phyloP scores from a whole-genome alignment of 176 grass and related monocot species.

The Paspalum vaginatum region DNA sequence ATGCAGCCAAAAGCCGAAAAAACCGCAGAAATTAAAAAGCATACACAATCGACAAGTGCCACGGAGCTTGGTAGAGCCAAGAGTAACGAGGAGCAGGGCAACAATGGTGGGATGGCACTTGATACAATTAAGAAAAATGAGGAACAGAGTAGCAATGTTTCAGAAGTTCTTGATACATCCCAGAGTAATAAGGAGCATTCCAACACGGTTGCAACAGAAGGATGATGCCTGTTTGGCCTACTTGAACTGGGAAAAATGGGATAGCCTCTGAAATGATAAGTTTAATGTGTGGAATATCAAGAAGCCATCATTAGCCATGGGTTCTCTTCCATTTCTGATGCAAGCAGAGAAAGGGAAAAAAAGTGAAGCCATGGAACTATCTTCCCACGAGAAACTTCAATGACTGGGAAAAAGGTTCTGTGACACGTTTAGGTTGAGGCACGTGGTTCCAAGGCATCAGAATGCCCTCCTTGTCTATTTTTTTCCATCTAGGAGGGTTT shows the following conservation, averaged over 20 bases:
- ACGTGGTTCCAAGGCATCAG: background rate
- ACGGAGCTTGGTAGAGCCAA: constrained; percentile 33
- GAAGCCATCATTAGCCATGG: constrained; percentile 13
- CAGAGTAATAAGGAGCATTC: constrained; percentile 36
- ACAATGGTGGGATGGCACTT: background rate
- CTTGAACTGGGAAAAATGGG: constrained; percentile 13
- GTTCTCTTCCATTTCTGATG: constrained; percentile 25
- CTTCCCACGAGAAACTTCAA: constrained; percentile 68
- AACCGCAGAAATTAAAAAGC: constrained; percentile 33
- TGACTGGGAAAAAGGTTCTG: constrained; percentile 59
- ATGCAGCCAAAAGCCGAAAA: constrained; percentile 56
- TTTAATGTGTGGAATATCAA: background rate
- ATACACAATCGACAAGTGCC: constrained; percentile 38
- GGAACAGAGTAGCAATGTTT: background rate
- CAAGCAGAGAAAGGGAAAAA: background rate
- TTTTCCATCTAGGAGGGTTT: constrained; percentile 41
- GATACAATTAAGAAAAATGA: constrained; percentile 37
- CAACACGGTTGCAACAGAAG: constrained; percentile 10
- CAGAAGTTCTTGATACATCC: constrained; percentile 25
- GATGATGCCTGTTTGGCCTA: constrained; percentile 1
- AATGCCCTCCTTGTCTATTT: constrained; percentile 37
- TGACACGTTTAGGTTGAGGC: constrained; percentile 19
- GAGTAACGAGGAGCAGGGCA: constrained; percentile 28
- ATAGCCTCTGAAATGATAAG: constrained; percentile 34
- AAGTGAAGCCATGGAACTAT: constrained; percentile 4